A percentile compares a stretch with the other conserved stretches of the same genome.
Conservation (phyloP, 1,284 basidiomycete genomes). For the Malassezia furfur region DNA sequence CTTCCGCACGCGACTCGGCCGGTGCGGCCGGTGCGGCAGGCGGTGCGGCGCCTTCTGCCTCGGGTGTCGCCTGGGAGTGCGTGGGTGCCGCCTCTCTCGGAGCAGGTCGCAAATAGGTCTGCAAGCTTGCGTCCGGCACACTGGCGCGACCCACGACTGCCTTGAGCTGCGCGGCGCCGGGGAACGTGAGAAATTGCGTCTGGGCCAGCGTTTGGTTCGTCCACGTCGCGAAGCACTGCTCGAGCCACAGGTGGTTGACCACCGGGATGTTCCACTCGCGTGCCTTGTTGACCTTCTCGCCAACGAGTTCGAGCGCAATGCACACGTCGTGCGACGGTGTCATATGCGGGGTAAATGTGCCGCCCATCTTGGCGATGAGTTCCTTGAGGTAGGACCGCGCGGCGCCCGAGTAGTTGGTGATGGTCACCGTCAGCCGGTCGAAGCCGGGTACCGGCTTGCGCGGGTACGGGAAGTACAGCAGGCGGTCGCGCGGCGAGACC, state of each 20-base stretch:
- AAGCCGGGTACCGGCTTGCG: conserved; percentile 47
- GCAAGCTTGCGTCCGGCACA: neutral
- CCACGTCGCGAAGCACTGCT: conserved; percentile 62
- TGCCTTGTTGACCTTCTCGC: conserved; percentile 67
- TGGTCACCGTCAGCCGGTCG: conserved; percentile 60
- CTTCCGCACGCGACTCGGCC: no score
- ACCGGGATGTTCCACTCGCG: conserved; percentile 69
- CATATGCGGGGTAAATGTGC: conserved; percentile 69
- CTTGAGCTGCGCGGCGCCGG: conserved; percentile 7
- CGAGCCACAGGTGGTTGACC: conserved; percentile 79
- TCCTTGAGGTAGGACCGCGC: conserved; percentile 74
- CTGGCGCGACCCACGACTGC: conserved; percentile 5
- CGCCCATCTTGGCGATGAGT: conserved; percentile 67
- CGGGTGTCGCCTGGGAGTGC: neutral
- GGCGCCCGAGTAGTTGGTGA: conserved; percentile 77
- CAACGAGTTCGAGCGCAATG: conserved; percentile 68
- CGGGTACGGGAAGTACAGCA: conserved; percentile 57
- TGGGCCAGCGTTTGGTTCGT: conserved; percentile 16
- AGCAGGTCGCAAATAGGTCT: no score
- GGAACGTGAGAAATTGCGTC: conserved; percentile 16
- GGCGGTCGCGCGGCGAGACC: conserved; percentile 60
- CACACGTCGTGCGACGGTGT: conserved; percentile 60
- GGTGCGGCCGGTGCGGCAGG: no score
- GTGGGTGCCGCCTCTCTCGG: no score
- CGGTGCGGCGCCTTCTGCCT: neutral